Evolutionary conservation across 2,329 filamentous ascomycete species (phyloP), one percentile per base, ranked within the genome.

Genomic region (Teratosphaeria epicoccoides): DNA sequence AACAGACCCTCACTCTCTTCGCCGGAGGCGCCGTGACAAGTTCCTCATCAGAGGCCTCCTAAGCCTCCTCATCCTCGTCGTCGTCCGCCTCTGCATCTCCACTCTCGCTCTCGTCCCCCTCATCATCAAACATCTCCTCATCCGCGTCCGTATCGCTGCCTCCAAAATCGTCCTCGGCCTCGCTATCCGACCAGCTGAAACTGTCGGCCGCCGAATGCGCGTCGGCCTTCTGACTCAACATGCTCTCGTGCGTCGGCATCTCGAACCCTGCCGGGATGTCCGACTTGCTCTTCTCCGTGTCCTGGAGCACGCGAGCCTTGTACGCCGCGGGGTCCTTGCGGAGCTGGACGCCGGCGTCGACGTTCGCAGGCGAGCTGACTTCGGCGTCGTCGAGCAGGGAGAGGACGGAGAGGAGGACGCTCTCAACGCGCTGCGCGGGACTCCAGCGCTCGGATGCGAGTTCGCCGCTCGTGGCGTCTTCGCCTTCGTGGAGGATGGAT

Each of bases 341-440:
- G 63, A 94, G 84, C 74, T 89, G 80, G 23, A 96, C 85, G 52
- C 88, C 82, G 1, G 93, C 91, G 61, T 97, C 91, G 51, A 97
- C 90, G 67, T 97, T 97, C 57, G 91, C 93, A 0, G 93, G 88
- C 0, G 89, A 95, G 61, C 83, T 88, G 63, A 94, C 88, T 70
- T 98, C 91, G 12, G 91, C 88, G 62, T 95, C 88, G 67, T 97
- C 93, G 51, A 98, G 82, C 2, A 98, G 81, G 5, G 93, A 85
- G 6, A 97, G 80, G 17, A 97, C 87, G 7, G 88, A 95, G 56
- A 95, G 88, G 17, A 98, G 79, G 29, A 98, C 90, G 2, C 89
- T 94, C 72, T 97, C 93, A 46, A 94, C 91, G 20, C 90, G 87
- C 69, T 97, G 91, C 3, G 93, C 83, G 1, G 93, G 90, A 5